Evolutionary conservation across 805 yeast species (phyloP), one percentile per base, ranked within the genome.

Genomic region (Candida boidinii): DNA sequence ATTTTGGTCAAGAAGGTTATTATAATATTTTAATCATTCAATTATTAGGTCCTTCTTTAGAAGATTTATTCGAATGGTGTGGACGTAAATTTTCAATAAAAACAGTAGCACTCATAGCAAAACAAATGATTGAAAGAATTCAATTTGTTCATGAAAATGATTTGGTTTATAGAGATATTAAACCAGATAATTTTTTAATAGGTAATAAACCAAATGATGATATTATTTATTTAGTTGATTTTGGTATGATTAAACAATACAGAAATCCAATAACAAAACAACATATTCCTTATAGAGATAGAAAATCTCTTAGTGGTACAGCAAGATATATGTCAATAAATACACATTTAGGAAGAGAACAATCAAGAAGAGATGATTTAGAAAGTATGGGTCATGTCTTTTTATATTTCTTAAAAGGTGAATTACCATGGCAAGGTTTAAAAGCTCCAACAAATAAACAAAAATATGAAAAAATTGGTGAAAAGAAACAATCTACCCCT

Each of bases 381-480:
- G 94, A 82, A 58, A 75, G 83, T 7, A 60, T 82, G 45, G 92
- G 90, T 13, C 92, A 82, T 58, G 92, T 82, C 1, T 82, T 82
- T 50, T 73, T 82, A 51, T 82, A 82, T 55, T 82, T 82, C 48
- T 56, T 81, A 35, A 70, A 83, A 49, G 92, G 94, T 19, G 79
- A 76, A 41, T 66, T 82, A 51, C 94, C 94, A 29, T 82, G 94
- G 94, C 94, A 82, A 59, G 94, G 94, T n/a, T 61, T 82, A 39
- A 82, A 81, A 56, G 92, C 90, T 2, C 86, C 86, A 38, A 81
- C 85, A n/a, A 82, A 82, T 54, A 82, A 83, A 53, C 70, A 76
- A 43, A 82, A 82, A 54, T 82, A 82, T 52, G 92, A 83, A 54
- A 82, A 81, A 51, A 83, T 83, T 54, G 92, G 92, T 19, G 81